Percentiles rank a stretch among this genome's conserved stretches.
phyloP scores from a whole-genome alignment of 1,139 yeast species.

The Scheffersomyces titani region DNA sequence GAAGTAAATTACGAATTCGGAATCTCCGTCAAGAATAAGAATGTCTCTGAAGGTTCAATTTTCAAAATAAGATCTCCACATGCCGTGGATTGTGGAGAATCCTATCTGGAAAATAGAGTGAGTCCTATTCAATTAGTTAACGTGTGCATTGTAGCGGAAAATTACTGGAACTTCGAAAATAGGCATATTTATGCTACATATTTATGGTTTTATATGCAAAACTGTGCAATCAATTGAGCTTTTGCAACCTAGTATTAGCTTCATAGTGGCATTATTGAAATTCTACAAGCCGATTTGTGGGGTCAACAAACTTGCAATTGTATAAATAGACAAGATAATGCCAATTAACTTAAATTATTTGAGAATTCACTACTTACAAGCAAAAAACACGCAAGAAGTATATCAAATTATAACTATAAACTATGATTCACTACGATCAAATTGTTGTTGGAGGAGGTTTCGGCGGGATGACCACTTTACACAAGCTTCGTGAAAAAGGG shows the following conservation, averaged over 20 bases:
- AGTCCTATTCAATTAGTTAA: background rate
- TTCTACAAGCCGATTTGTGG: background rate
- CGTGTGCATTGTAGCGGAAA: background rate
- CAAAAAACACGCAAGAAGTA: background rate
- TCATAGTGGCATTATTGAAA: background rate
- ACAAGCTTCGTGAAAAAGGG: conserved; percentile 1
- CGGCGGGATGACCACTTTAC: conserved; percentile 1
- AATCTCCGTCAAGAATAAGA: background rate
- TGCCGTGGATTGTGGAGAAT: background rate
- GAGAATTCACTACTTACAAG: background rate
- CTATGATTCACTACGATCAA: conserved; percentile 1
- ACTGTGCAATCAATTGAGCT: background rate
- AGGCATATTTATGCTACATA: background rate
- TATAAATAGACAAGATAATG: background rate
- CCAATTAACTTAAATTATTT: background rate
- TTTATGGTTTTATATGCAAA: background rate
- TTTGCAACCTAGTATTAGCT: background rate
- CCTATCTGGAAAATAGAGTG: background rate
- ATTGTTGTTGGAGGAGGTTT: conserved; percentile 1
- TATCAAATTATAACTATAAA: background rate
- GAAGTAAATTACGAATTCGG: background rate
- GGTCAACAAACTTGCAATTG: background rate
- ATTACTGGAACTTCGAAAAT: background rate
- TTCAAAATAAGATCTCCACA: background rate
- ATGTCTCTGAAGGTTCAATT: background rate